Evolutionary conservation across 176 grass and related monocot genomes (phyloP), one percentile per base, ranked within the genome.

Genomic region (Bolboschoenus planiculmis): DNA sequence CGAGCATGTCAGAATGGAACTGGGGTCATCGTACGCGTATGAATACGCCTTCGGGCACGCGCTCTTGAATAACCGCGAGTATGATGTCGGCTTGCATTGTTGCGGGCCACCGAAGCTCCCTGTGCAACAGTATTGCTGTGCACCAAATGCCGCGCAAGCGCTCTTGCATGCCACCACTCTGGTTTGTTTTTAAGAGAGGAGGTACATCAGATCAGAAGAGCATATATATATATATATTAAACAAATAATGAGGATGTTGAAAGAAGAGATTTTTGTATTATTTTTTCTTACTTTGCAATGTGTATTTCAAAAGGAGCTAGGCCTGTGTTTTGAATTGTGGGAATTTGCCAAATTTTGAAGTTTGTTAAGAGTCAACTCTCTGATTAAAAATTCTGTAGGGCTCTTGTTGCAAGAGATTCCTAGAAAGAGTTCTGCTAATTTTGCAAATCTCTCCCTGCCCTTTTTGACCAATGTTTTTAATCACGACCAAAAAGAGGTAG

Each of bases 21-120:
- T 87, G 0, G 89, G 89, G 18, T 99, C 97, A 40, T 99, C 97
- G 27, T 99, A 99, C 0, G 97, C 97, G 51, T 99, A 99, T 0
- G 97, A 99, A 87, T 99, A 99, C 0, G 97, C 97, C 86, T 86
- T 91, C 15, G 97, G 97, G 83, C 97, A 99, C 0, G 97, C 97
- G 5, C 67, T 34, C 84, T 99, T 99, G 97, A 99, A 99, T 3
- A 99, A 85, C 85, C 85, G 4, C 1, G 97, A 99, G 90, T 93
- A 99, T 0, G 85, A 72, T 44, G 93, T 99, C 5, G 93, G 97
- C 91, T 99, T 99, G 57, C 97, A 99, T 79, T 63, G 80, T 86
- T 95, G 93, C 21, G 97, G 97, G 0, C 87, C 82, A 0, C 97
- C 97, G 4, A 86, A 99, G 82, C 77, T 64, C 1, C 97, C 97